phyloP scores from a whole-genome alignment of 2,329 filamentous ascomycete species.

The Diaporthe destruens region DNA sequence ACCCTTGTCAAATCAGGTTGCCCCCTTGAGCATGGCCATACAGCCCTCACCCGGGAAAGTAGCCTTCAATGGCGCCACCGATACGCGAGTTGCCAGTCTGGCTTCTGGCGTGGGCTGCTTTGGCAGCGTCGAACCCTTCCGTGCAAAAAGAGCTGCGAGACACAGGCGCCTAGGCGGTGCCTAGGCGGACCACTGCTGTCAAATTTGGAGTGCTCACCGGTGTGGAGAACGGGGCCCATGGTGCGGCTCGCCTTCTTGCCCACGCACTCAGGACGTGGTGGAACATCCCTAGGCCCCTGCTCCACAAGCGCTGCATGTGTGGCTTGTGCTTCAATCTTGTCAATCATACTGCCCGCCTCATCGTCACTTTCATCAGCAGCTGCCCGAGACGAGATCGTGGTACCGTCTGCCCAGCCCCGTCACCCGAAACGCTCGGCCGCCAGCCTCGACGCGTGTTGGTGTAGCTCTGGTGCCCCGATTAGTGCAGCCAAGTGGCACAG shows the following conservation, averaged over 20 bases:
- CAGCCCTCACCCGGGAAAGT: constrained; percentile 4
- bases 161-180: neutral
- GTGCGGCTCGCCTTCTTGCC: constrained; percentile 31
- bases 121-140: constrained; percentile 18
- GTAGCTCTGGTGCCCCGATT: constrained; percentile 36
- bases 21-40: constrained; percentile 15
- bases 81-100: constrained; percentile 12
- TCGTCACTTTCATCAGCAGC: constrained; percentile 16
- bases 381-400: constrained; percentile 37
- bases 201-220: constrained; percentile 31
- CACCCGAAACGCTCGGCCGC: neutral
- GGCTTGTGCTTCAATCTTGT: constrained; percentile 36
- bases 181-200: neutral
- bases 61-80: constrained; percentile 15
- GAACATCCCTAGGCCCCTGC: constrained; percentile 17
- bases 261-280: constrained; percentile 22
- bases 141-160: neutral
- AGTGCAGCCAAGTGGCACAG: constrained; percentile 42
- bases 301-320: constrained; percentile 33
- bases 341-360: constrained; percentile 35
- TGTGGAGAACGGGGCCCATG: constrained; percentile 34
- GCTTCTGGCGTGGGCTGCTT: constrained; percentile 1
- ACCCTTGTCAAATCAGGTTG: constrained; percentile 8
- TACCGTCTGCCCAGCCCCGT: neutral
- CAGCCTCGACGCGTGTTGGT: constrained; percentile 32